A percentile compares a stretch with the other conserved stretches of the same genome.
phyloP scores from a whole-genome alignment of 1,284 basidiomycete genomes.

The Ceratobasidium sp. region DNA sequence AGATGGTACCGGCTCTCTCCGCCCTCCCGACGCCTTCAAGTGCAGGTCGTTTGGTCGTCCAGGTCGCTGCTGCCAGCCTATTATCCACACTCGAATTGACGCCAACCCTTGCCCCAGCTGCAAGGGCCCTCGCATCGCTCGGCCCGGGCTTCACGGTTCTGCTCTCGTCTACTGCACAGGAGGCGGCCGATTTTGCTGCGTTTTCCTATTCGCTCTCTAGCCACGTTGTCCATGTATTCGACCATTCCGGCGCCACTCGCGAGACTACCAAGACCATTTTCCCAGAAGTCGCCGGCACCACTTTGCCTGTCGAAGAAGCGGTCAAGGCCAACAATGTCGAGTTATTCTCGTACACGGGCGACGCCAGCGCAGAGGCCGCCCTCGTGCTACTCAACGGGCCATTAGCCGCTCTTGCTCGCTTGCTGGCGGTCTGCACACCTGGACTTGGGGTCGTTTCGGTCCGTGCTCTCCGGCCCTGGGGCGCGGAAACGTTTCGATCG shows the following conservation, averaged over 20 bases:
- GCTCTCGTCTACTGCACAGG: constrained; percentile 82
- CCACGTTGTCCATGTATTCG: constrained; percentile 83
- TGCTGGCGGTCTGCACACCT: constrained; percentile 59
- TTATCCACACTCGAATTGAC: constrained; percentile 74
- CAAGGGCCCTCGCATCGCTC: constrained; percentile 68
- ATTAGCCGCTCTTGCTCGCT: constrained; percentile 67
- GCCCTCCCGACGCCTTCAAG: constrained; percentile 70
- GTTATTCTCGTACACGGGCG: constrained; percentile 76
- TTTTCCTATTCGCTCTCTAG: constrained; percentile 71
- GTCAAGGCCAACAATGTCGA: constrained; percentile 66
- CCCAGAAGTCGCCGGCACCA: constrained; percentile 58
- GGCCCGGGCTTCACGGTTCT: constrained; percentile 78
- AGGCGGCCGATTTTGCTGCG: constrained; percentile 76
- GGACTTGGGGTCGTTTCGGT: constrained; percentile 74
- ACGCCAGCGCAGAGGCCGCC: constrained; percentile 66
- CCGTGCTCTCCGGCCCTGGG: constrained; percentile 81
- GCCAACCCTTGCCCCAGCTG: constrained; percentile 75
- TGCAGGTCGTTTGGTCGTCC: constrained; percentile 75
- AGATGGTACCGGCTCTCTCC: constrained; percentile 78
- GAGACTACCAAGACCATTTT: constrained; percentile 61
- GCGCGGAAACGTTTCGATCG: constrained; percentile 66
- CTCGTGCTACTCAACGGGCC: constrained; percentile 77
- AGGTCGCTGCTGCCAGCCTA: constrained; percentile 77
- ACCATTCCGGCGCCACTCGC: constrained; percentile 74
- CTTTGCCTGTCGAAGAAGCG: constrained; percentile 60